Conservation (phyloP, 2,329 filamentous ascomycete species). For the Neofusicoccum kwambonambiense region DNA sequence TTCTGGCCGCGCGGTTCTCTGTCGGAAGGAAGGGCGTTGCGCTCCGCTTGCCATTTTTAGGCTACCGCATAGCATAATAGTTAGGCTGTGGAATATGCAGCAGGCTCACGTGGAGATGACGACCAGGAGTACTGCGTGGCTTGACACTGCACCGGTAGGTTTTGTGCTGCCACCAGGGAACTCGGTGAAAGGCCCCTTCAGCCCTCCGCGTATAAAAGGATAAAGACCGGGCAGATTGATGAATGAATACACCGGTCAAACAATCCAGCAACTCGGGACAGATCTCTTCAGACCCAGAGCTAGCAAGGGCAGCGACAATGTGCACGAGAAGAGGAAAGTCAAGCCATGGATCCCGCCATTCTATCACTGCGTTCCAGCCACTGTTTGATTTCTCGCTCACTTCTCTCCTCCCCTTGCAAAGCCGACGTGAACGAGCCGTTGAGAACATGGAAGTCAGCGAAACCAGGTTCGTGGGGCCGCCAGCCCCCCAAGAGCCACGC, state of each 20-base stretch:
- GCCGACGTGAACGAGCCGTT: not conserved
- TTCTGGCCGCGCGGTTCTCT: slow-evolving; percentile 3
- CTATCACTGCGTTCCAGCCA: not conserved
- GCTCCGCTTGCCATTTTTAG: slow-evolving; percentile 2
- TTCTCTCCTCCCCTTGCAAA: not conserved
- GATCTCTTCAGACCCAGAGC: not conserved
- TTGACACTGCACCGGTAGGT: not conserved
- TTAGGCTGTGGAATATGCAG: not conserved
- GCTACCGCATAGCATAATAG: not conserved
- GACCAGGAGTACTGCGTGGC: not conserved
- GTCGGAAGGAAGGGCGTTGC: slow-evolving; percentile 16
- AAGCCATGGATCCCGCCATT: not conserved
- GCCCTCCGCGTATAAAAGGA: not conserved
- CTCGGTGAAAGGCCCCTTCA: not conserved
- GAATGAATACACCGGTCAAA: not conserved
- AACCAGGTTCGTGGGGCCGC: not conserved
- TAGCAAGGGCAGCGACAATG: not conserved
- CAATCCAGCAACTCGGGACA: not conserved
- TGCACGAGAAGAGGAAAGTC: not conserved
- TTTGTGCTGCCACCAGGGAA: not conserved
- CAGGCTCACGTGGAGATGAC: not conserved
- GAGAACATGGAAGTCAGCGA: not conserved
- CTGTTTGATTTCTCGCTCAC: not conserved
- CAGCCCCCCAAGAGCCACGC: not conserved
- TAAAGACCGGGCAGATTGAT: not conserved